Conservation (phyloP, 169 alveolate species). For the Plasmodium sp. region DNA sequence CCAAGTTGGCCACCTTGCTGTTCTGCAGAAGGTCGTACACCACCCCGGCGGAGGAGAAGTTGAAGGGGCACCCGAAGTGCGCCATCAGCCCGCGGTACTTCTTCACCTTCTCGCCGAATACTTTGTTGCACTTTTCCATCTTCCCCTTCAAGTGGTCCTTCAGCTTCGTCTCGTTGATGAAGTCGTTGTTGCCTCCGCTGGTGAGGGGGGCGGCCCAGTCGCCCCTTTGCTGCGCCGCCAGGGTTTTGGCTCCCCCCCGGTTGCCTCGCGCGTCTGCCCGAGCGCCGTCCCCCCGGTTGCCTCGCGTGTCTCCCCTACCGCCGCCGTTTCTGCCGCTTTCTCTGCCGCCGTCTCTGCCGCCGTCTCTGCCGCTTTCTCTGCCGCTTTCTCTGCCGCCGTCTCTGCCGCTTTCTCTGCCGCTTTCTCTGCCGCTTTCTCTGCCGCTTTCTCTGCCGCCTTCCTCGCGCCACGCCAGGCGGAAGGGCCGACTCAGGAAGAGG, state of each 20-base stretch:
- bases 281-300: neutral
- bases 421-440: neutral
- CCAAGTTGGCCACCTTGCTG: constrained; percentile 8
- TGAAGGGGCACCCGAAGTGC: constrained; percentile 40
- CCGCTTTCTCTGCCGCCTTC: neutral
- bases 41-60: constrained; percentile 36
- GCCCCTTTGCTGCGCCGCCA: neutral
- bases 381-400: too few relatives aligned
- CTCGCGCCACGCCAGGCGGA: neutral
- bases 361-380: too few relatives aligned
- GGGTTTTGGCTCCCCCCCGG: neutral
- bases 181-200: constrained; percentile 3
- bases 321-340: too few relatives aligned
- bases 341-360: too few relatives aligned
- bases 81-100: constrained; percentile 35
- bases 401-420: too few relatives aligned
- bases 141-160: constrained; percentile 38
- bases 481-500: constrained; percentile 15
- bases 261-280: neutral
- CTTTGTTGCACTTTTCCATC: constrained; percentile 43
- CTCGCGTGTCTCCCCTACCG: neutral
- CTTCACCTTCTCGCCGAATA: constrained; percentile 18
- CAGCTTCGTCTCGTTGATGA: constrained; percentile 6
- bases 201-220: neutral
- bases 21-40: constrained; percentile 33